These are phyloP conservation scores for Ceratobasidium sp. DNA, from an alignment of 1,284 basidiomycete genomes.

Conservation along the genomic window DNA sequence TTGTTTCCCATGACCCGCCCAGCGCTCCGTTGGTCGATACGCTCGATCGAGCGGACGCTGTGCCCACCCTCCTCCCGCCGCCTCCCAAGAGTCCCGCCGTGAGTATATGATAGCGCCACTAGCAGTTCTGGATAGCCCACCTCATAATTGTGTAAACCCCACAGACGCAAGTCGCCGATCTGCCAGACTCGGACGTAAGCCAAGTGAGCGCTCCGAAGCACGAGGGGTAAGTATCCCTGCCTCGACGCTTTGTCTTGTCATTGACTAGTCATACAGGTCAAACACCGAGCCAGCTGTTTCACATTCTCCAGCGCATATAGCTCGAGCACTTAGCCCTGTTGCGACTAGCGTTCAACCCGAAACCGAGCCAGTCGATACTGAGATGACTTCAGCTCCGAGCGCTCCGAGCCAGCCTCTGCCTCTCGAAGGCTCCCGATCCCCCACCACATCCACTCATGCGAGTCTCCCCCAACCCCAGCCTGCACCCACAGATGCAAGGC, in stretches of 20 bases:
- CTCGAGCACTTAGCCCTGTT: neutral
- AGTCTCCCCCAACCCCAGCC: neutral
- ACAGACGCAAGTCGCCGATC: constrained; percentile 10
- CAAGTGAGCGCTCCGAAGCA: constrained; percentile 3
- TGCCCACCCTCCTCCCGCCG: neutral
- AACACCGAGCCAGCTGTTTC: constrained; percentile 12
- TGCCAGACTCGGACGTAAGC: constrained; percentile 7
- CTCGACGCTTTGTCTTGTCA: constrained; percentile 8
- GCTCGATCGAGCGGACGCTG: neutral
- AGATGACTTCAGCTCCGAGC: neutral
- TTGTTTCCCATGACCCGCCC: neutral
- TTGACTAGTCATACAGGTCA: constrained; percentile 21
- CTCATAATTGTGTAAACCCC: constrained; percentile 22
- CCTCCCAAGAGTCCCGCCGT: constrained; percentile 7
- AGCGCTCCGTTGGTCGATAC: neutral
- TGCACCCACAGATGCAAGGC: neutral
- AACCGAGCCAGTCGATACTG: too few species aligned
- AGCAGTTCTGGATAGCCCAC: neutral
- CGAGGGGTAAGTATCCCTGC: constrained; percentile 27
- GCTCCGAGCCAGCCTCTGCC: neutral
- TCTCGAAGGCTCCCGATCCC: neutral
- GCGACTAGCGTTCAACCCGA: neutral
- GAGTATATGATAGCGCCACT: constrained; percentile 21
- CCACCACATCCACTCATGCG: neutral
- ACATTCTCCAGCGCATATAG: constrained; percentile 28